These are phyloP conservation scores for Plasmodium gallinaceum DNA, from an alignment of 169 alveolate species.

Conservation along the genomic window DNA sequence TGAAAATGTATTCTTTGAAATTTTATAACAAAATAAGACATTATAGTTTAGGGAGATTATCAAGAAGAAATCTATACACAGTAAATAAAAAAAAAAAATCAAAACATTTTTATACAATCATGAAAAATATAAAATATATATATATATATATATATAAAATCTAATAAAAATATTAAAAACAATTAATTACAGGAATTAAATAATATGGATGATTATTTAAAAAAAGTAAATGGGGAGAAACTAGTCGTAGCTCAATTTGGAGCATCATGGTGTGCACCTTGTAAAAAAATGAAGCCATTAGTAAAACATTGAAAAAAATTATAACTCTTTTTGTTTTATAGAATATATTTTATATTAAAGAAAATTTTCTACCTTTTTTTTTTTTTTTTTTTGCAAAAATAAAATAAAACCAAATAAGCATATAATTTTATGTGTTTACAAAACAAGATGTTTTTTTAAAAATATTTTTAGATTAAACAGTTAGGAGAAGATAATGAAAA, in stretches of 20 bases:
- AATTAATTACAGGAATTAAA: conserved; percentile 64
- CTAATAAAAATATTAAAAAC: too few relatives aligned
- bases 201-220: conserved; percentile 81
- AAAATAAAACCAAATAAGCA: too few relatives aligned
- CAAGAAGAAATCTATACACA: conserved; percentile 1
- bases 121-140: too few relatives aligned
- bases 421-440: too few relatives aligned
- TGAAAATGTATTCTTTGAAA: background rate
- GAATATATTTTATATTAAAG: background rate
- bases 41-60: background rate
- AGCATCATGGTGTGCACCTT: conserved; percentile 89
- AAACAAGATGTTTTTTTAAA: background rate
- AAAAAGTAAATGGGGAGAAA: conserved; percentile 76
- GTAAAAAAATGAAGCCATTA: conserved; percentile 84
- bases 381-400: background rate
- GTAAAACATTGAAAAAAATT: conserved; percentile 36
- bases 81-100: background rate
- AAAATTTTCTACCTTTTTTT: background rate
- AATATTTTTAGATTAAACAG: conserved; percentile 34
- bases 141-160: too few relatives aligned
- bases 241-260: conserved; percentile 84
- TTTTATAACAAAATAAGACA: background rate
- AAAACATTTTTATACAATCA: background rate
- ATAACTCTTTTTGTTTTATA: background rate
- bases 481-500: conserved; percentile 71